Percentiles rank a stretch among this genome's conserved stretches.
These are phyloP conservation scores for Viola pubescens DNA, from an alignment of 441 rosid genomes.

Conservation along the genomic window DNA sequence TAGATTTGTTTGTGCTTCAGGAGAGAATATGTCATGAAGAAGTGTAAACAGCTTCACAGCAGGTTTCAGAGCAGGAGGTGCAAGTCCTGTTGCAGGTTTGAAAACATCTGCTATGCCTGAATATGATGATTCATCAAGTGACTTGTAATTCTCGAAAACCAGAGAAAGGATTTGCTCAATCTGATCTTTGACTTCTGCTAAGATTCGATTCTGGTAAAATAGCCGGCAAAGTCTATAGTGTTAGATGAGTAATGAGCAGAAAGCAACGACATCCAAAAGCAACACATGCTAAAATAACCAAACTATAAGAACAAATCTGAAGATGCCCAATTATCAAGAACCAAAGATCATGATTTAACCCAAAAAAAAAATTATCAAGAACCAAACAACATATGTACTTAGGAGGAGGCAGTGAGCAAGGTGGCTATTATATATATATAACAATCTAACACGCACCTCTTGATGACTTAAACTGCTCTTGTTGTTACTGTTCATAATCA, in stretches of 20 bases:
- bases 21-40: conserved; percentile 86
- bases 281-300: conserved; percentile 5
- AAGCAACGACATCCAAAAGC: conserved; percentile 13
- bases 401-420: background rate
- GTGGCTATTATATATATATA: background rate
- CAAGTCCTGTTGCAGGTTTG: conserved; percentile 74
- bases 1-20: conserved; percentile 82
- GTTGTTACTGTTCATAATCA: conserved; percentile 71
- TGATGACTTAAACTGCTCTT: conserved; percentile 89
- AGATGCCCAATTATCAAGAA: background rate
- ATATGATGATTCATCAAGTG: conserved; percentile 77
- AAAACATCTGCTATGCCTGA: conserved; percentile 73
- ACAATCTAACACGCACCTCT: conserved; percentile 47
- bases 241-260: conserved; percentile 6
- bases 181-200: conserved; percentile 92
- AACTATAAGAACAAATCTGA: background rate
- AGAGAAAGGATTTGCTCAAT: conserved; percentile 82
- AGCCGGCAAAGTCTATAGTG: conserved; percentile 13
- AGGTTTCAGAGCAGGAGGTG: conserved; percentile 85
- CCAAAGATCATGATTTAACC: background rate
- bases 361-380: no score
- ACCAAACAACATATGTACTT: background rate
- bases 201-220: conserved; percentile 69
- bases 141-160: conserved; percentile 86
- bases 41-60: conserved; percentile 87